A percentile compares a stretch with the other conserved stretches of the same genome.
Conservation (phyloP, 2,329 filamentous ascomycete genomes). For the Allantophomopsis lycopodina region DNA sequence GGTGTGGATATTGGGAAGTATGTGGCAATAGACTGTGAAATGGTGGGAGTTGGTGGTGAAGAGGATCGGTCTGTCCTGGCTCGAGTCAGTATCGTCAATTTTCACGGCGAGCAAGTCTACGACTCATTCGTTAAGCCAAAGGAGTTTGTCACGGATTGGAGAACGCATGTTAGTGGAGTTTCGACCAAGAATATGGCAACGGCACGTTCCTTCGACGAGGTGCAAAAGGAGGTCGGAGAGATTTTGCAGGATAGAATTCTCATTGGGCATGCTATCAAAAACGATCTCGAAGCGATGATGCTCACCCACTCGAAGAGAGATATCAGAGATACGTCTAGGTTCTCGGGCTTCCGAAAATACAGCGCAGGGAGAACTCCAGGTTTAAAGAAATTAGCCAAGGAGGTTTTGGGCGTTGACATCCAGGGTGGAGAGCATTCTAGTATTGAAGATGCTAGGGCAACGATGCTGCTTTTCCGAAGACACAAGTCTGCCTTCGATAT, state of each 20-base stretch:
- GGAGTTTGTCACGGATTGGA: conserved; percentile 76
- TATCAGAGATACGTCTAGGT: conserved; percentile 73
- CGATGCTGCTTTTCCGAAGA: conserved; percentile 77
- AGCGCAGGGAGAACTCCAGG: conserved; percentile 55
- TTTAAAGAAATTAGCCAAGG: conserved; percentile 40
- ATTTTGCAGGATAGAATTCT: conserved; percentile 61
- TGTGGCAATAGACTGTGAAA: conserved; percentile 89
- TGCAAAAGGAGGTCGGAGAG: conserved; percentile 56
- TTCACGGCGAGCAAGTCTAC: conserved; percentile 83
- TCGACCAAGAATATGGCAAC: conserved; percentile 56
- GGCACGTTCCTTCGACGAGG: conserved; percentile 60
- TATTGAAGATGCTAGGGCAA: conserved; percentile 69
- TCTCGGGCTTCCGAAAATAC: conserved; percentile 59
- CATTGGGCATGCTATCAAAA: conserved; percentile 72
- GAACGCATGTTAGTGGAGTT: conserved; percentile 77
- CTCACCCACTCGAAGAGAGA: conserved; percentile 68
- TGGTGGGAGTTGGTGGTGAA: conserved; percentile 76
- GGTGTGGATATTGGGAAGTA: conserved; percentile 73
- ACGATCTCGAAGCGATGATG: conserved; percentile 61
- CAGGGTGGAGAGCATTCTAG: conserved; percentile 52
- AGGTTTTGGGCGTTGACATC: conserved; percentile 46
- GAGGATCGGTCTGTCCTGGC: conserved; percentile 65
- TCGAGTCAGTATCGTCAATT: conserved; percentile 83
- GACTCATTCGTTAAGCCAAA: conserved; percentile 79
- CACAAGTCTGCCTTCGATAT: conserved; percentile 78